Conservation (phyloP, 805 yeast species). For the Starmerella gropengiesseri region DNA sequence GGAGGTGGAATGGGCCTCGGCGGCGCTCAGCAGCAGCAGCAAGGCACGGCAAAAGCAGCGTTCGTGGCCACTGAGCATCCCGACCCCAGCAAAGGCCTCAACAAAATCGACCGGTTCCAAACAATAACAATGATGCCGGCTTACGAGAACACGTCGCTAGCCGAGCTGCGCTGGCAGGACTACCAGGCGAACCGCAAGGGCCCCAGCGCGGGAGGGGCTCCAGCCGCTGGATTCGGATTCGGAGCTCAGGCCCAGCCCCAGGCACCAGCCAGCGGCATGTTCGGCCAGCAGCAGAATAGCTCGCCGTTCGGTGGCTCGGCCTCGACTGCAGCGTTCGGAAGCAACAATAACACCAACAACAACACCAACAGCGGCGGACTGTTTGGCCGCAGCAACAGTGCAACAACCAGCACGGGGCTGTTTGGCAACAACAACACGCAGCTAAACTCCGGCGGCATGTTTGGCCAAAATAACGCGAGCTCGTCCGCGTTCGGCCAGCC, state of each 20-base stretch:
- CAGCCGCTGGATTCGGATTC: constrained; percentile 14
- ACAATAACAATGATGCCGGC: constrained; percentile 84
- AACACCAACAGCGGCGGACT: not conserved
- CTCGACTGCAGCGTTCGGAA: constrained; percentile 9
- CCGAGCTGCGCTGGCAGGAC: constrained; percentile 82
- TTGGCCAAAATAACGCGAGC: constrained; percentile 13
- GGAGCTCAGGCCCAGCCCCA: constrained; percentile 3
- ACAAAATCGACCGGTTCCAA: constrained; percentile 42
- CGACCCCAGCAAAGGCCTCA: constrained; percentile 35
- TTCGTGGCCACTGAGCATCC: constrained; percentile 41
- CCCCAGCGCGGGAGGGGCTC: constrained; percentile 4
- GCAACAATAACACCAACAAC: constrained; percentile 1
- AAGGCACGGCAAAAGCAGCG: constrained; percentile 49
- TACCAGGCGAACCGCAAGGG: constrained; percentile 58
- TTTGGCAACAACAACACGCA: constrained; percentile 16
- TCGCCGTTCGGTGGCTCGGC: constrained; percentile 3
- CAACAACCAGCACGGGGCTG: constrained; percentile 14
- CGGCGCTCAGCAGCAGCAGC: constrained; percentile 7
- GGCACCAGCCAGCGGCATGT: not conserved
- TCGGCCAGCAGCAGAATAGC: constrained; percentile 10
- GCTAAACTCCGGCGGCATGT: no score
- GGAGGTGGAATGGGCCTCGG: constrained; percentile 21
- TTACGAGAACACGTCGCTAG: constrained; percentile 67
- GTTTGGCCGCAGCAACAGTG: constrained; percentile 7
- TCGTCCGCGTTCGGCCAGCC: constrained; percentile 4